Base-by-base conservation (phyloP, 108 stramenopile genomes). In the Schizochytrium sp. region DNA sequence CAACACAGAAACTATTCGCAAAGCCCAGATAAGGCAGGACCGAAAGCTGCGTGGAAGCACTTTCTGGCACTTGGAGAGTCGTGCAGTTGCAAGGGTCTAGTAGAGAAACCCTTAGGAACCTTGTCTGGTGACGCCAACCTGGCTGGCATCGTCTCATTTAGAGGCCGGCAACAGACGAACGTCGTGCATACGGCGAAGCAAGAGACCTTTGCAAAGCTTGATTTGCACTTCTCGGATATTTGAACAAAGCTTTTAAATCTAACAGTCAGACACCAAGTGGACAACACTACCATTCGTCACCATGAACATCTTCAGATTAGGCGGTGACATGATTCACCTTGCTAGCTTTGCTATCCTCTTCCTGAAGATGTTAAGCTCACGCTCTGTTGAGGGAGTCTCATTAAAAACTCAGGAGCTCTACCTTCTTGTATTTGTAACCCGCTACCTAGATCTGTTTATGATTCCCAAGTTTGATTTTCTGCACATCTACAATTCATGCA, bases 391-490 rank as follows among this genome's bases (percentile, higher is more conserved):
- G 94, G 97, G 99, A 19, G 97, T 99, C 73, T 98, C 98, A 50
- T 94, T 99, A 8, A 97, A 98, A 89, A 98, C 99, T 61, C 98
- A 99, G 89, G 98, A 99, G 90, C 96, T 99, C 45, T 99, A 97
- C 93, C 94, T 99, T 61, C 89, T 96, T 19, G 98, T 99, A 53
- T 99, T 99, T 90, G 87, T 98, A 7, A 96, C 97, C 4, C 91
- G 94, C 28, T 94, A 94, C 91, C 55, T 94, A 13, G 94, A 94
- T 76, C 90, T 94, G 2, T 93, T 94, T 56, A 61, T 46, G 17
- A 72, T 50, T 10, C 53, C 76, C 5, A 83, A 7, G 28, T 28
- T 83, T 2, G 40, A 7, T 40, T 83, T 83, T 42, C 55, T 83
- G 76, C 76, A 83, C 76, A 38, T 55, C 13, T 99, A 99, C 96